Evolutionary conservation across 2,329 filamentous ascomycete genomes (phyloP).

Genomic region (Aphanocladium album): DNA sequence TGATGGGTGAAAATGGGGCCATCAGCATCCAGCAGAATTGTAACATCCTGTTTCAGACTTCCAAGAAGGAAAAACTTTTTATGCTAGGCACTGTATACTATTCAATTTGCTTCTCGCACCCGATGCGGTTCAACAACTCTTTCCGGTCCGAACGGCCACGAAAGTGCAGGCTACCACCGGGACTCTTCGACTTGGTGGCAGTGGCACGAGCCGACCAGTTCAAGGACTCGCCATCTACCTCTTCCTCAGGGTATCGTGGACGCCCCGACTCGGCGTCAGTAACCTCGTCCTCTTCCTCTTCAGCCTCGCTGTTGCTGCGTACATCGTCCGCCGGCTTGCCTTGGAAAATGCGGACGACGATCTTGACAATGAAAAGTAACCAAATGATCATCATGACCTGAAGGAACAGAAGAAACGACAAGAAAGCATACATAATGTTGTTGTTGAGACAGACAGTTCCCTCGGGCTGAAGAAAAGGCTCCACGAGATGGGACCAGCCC

Average conservation of each 20-base stretch:
- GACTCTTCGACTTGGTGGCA: conserved; percentile 48
- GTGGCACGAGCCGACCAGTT: conserved; percentile 58
- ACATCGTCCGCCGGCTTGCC: conserved; percentile 77
- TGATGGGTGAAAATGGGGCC: too few relatives aligned
- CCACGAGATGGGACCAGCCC: conserved; percentile 58
- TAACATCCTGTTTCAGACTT: background rate
- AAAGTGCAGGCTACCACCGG: conserved; percentile 61
- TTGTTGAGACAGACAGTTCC: conserved; percentile 79
- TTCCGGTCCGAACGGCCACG: conserved; percentile 40
- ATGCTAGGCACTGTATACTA: background rate
- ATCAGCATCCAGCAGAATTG: too few relatives aligned
- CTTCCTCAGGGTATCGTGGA: conserved; percentile 51
- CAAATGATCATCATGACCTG: conserved; percentile 78
- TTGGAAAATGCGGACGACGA: conserved; percentile 72
- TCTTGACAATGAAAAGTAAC: conserved; percentile 82
- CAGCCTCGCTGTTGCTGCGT: conserved; percentile 79
- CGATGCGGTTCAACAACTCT: background rate
- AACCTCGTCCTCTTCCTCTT: conserved; percentile 48
- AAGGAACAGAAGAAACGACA: conserved; percentile 69
- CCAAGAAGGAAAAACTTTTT: background rate
- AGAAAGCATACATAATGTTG: conserved; percentile 69
- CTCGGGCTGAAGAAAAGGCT: conserved; percentile 66
- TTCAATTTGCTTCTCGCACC: background rate
- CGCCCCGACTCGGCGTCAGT: conserved; percentile 14
- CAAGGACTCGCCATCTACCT: conserved; percentile 68